Conservation (phyloP, 495 filamentous ascomycete genomes). For the Hypoxylon fuscum region DNA sequence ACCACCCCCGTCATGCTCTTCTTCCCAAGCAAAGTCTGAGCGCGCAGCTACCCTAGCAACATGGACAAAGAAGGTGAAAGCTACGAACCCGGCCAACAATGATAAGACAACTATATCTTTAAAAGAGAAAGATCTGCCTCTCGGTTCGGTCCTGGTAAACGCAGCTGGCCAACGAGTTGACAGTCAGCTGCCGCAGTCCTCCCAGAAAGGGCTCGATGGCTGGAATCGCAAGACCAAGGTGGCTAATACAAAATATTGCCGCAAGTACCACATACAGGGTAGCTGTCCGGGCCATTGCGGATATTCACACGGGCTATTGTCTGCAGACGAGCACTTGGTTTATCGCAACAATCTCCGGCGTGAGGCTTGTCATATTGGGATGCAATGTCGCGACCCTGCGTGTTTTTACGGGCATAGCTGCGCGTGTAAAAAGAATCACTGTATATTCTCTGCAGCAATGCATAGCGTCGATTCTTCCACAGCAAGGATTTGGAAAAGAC, state of each 20-base stretch:
- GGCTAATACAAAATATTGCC: slow-evolving; percentile 53
- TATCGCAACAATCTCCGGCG: slow-evolving; percentile 46
- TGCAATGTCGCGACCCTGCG: slow-evolving; percentile 50
- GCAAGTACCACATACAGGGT: slow-evolving; percentile 54
- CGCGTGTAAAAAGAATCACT: slow-evolving; percentile 9
- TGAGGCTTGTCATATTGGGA: slow-evolving; percentile 43
- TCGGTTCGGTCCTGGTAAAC: slow-evolving; percentile 51
- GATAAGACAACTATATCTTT: background rate
- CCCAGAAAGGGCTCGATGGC: background rate
- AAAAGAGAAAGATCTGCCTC: background rate
- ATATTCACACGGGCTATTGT: slow-evolving; percentile 45
- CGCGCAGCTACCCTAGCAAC: background rate
- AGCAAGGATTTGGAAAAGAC: background rate
- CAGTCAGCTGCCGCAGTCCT: slow-evolving; percentile 19
- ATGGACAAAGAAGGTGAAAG: slow-evolving; percentile 37
- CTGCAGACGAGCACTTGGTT: slow-evolving; percentile 51
- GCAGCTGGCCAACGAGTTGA: slow-evolving; percentile 57
- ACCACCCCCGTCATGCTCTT: background rate
- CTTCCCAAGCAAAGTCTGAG: background rate
- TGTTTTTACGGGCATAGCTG: slow-evolving; percentile 59
- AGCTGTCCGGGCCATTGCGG: slow-evolving; percentile 53
- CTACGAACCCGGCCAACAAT: background rate
- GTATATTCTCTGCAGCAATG: slow-evolving; percentile 6
- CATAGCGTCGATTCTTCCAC: slow-evolving; percentile 20
- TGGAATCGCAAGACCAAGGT: slow-evolving; percentile 39